phyloP scores from a whole-genome alignment of 305 asterid species.

The Striga hermonthica region DNA sequence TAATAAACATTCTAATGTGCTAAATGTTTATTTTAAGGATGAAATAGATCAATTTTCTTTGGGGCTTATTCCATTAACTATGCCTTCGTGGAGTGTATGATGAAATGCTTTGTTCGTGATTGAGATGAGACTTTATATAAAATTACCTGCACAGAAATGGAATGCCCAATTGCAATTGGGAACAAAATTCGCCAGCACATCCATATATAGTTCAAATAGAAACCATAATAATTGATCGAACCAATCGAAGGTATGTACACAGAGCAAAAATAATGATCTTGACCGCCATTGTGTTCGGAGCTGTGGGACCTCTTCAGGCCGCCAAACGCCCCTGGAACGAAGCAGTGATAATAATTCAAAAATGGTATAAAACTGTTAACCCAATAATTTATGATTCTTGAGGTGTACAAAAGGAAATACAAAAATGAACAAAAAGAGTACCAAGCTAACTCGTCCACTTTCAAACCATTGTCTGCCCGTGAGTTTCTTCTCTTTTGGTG shows the following conservation, averaged over 20 bases:
- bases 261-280: too few species aligned
- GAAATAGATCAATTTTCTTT: constrained; percentile 88
- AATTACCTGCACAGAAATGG: constrained; percentile 70
- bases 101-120: constrained; percentile 86
- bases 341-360: too few species aligned
- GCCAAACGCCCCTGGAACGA: too few species aligned
- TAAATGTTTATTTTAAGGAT: constrained; percentile 63
- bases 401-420: too few species aligned
- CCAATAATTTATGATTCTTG: too few species aligned
- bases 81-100: constrained; percentile 92
- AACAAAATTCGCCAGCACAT: constrained; percentile 24
- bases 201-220: constrained; percentile 14
- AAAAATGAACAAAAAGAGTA: too few species aligned
- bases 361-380: too few species aligned
- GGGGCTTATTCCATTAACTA: constrained; percentile 85
- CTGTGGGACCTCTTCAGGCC: too few species aligned
- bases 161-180: constrained; percentile 12
- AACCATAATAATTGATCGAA: constrained; percentile 3
- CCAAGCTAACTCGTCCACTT: constrained; percentile 75
- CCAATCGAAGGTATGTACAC: neutral
- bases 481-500: constrained; percentile 80
- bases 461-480: constrained; percentile 95
- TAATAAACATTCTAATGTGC: constrained; percentile 6
- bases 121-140: constrained; percentile 83
- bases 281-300: too few species aligned